Evolutionary conservation across 2,329 filamentous ascomycete genomes (phyloP).

Genomic region (Aspergillus clavatus): DNA sequence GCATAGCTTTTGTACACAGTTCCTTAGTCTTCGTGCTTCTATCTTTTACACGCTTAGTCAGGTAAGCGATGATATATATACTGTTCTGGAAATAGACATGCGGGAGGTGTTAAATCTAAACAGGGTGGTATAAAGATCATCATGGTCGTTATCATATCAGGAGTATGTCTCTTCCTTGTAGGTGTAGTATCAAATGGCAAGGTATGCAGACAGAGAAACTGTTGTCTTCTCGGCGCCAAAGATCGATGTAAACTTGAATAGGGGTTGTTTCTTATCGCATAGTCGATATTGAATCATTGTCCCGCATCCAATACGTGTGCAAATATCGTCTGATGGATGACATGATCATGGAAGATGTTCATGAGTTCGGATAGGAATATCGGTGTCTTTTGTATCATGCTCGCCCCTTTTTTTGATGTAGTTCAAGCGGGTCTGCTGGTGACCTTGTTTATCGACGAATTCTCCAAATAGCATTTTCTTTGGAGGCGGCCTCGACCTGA

Average conservation of each 20-base stretch:
- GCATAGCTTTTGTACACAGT: conserved; percentile 16
- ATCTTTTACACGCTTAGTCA: background rate
- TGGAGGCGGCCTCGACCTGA: conserved; percentile 59
- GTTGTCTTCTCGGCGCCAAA: no score
- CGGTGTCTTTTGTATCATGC: background rate
- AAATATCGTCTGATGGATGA: background rate
- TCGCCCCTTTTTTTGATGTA: background rate
- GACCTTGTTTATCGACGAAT: conserved; percentile 10
- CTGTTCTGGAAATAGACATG: background rate
- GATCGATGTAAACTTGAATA: no score
- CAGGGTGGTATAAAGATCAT: background rate
- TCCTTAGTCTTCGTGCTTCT: conserved; percentile 1
- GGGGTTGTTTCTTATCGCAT: no score
- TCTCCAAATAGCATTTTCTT: conserved; percentile 44
- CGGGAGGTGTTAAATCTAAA: background rate
- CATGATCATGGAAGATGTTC: background rate
- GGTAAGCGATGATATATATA: conserved; percentile 2
- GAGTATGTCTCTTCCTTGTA: background rate
- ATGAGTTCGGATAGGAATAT: background rate
- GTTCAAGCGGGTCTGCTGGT: background rate
- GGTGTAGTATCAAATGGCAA: background rate
- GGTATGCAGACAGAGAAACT: background rate
- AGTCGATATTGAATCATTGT: background rate
- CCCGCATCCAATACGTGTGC: background rate
- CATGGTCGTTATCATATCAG: background rate